Evolutionary conservation across 208 protist genomes (phyloP).

Genomic region (Novymonas esmeraldas): DNA sequence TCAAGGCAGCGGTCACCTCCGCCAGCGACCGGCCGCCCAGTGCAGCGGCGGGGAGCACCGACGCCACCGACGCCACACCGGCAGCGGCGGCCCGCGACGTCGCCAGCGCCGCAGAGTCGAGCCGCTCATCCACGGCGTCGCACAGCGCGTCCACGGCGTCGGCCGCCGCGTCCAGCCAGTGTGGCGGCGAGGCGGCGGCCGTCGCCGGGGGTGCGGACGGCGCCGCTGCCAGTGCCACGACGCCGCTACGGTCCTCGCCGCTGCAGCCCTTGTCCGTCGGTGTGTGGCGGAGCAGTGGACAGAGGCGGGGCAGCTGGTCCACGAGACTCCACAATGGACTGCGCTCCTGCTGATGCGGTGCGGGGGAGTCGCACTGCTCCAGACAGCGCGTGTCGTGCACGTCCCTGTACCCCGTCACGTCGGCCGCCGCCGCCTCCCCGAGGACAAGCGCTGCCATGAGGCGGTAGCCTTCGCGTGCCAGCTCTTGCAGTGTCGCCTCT

Average conservation of each 20-base stretch:
- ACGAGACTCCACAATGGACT: neutral
- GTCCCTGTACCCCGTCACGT: slow-evolving; percentile 19
- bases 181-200: neutral
- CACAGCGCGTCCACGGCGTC: slow-evolving; percentile 6
- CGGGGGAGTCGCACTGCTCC: neutral
- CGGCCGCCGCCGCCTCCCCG: slow-evolving; percentile 25
- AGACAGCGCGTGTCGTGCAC: neutral
- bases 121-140: slow-evolving; percentile 5
- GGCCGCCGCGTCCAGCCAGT: slow-evolving; percentile 6
- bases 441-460: slow-evolving; percentile 24
- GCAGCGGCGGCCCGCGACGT: neutral
- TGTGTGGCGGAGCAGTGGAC: neutral
- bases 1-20: neutral
- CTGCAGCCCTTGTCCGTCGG: neutral
- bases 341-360: neutral
- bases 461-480: slow-evolving; percentile 23
- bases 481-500: slow-evolving; percentile 5
- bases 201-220: neutral
- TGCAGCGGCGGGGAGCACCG: neutral
- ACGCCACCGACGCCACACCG: neutral
- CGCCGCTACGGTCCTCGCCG: neutral
- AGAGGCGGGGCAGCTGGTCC: slow-evolving; percentile 1
- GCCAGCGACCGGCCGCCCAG: neutral
- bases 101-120: neutral
- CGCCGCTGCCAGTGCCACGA: neutral